Conservation (phyloP, 306 rosid genomes). For the Citrullus colocynthis region DNA sequence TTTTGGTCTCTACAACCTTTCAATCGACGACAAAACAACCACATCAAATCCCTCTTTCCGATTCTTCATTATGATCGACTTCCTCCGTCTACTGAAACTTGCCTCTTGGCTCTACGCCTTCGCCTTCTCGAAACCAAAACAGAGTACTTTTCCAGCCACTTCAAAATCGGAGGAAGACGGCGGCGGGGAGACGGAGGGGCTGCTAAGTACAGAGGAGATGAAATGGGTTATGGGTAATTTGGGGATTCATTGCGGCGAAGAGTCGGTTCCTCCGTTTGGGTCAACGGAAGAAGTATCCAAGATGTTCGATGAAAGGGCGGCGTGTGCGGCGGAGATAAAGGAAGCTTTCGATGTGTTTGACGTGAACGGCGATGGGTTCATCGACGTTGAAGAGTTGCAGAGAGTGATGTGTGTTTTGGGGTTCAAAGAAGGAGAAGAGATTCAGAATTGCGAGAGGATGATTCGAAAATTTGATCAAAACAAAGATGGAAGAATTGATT, state of each 20-base stretch:
- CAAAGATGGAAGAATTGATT: slow-evolving; percentile 25
- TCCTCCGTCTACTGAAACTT: neutral
- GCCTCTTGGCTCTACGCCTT: neutral
- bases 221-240: slow-evolving; percentile 16
- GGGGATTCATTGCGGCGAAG: slow-evolving; percentile 12
- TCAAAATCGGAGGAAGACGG: neutral
- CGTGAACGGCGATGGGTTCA: slow-evolving; percentile 29
- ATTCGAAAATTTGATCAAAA: slow-evolving; percentile 20
- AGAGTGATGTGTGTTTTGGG: slow-evolving; percentile 24
- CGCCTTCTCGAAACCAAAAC: neutral
- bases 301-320: slow-evolving; percentile 15
- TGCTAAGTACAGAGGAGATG: neutral
- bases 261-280: neutral
- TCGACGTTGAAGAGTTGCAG: slow-evolving; percentile 22
- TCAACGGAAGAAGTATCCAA: neutral
- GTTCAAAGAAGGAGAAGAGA: slow-evolving; percentile 4
- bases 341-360: slow-evolving; percentile 32
- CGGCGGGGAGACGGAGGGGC: neutral
- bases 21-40: neutral
- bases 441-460: slow-evolving; percentile 22
- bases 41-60: neutral
- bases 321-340: slow-evolving; percentile 20
- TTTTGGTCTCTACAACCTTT: neutral
- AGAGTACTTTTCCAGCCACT: neutral
- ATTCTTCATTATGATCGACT: neutral